Conservation (phyloP, 73 alveolate genomes). For the Tetrahymena thermophila region DNA sequence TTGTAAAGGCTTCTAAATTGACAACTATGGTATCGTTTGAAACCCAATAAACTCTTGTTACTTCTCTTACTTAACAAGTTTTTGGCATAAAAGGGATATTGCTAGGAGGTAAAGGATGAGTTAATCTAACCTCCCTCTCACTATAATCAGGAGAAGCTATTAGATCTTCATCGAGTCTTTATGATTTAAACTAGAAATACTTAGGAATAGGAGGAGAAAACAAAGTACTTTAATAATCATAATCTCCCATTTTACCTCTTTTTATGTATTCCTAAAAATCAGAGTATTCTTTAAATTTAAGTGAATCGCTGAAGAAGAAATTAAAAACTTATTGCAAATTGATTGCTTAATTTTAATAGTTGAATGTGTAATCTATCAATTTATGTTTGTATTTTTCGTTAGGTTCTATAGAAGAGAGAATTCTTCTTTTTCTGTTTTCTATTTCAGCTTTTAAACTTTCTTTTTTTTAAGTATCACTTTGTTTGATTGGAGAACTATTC, state of each 20-base stretch:
- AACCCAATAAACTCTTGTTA: not conserved
- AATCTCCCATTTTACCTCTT: not conserved
- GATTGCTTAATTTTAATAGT: not conserved
- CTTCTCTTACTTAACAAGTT: not conserved
- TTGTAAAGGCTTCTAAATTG: not conserved
- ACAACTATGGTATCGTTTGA: not conserved
- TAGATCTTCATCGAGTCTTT: not conserved
- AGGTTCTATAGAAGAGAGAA: not conserved
- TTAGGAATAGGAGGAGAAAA: not conserved
- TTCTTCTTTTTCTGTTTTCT: not conserved
- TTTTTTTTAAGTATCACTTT: not conserved
- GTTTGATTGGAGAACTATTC: not conserved
- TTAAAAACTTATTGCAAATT: not conserved
- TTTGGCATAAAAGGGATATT: not conserved
- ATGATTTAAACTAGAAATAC: not conserved
- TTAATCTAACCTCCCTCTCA: not conserved
- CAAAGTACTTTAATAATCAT: not conserved
- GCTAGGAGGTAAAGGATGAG: not conserved
- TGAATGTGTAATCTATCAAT: not conserved
- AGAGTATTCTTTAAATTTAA: not conserved
- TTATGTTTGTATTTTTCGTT: not conserved
- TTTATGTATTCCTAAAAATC: not conserved
- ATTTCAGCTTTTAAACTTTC: not conserved
- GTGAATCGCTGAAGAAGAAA: not conserved
- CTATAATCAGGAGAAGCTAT: not conserved